Conservation (phyloP, 208 protist species). For the Endotrypanum monterogeii region DNA sequence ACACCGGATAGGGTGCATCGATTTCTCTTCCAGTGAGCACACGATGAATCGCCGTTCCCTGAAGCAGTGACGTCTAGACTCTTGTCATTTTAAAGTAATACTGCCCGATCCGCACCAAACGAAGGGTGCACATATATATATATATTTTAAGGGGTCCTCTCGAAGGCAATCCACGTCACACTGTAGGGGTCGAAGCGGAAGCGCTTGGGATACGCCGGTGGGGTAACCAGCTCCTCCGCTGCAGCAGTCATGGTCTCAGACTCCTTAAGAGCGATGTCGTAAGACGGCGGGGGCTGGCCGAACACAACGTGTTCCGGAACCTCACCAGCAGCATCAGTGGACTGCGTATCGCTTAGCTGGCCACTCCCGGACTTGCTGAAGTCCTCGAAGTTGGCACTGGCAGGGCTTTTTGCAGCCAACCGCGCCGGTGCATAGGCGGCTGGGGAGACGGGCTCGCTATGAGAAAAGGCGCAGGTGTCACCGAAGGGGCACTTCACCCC, state of each 20-base stretch:
- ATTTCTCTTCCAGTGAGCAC: constrained; percentile 8
- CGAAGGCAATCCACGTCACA: constrained; percentile 62
- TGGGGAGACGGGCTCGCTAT: constrained; percentile 54
- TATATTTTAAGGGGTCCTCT: constrained; percentile 37
- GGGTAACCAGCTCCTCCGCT: constrained; percentile 26
- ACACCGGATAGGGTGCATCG: not conserved
- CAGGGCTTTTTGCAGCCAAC: constrained; percentile 15
- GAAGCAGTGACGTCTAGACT: not conserved
- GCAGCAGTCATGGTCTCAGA: constrained; percentile 25
- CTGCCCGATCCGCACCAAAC: too few species aligned
- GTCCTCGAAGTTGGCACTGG: constrained; percentile 30
- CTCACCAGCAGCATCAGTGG: constrained; percentile 28
- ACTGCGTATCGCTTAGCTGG: constrained; percentile 32
- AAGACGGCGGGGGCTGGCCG: constrained; percentile 64
- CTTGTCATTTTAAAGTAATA: too few species aligned
- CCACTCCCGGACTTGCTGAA: constrained; percentile 30
- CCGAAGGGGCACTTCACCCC: constrained; percentile 78
- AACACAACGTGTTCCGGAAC: constrained; percentile 33
- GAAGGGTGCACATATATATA: too few species aligned
- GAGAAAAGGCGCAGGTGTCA: constrained; percentile 86
- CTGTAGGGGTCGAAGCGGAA: constrained; percentile 91
- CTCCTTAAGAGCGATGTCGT: constrained; percentile 61
- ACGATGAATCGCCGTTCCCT: constrained; percentile 3
- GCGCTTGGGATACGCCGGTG: constrained; percentile 76
- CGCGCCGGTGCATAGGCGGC: constrained; percentile 12